Percentiles rank a stretch among this genome's conserved stretches.
Evolutionary conservation across 148 eudicot genomes (phyloP).

Genomic region (Persicaria tinctoria): DNA sequence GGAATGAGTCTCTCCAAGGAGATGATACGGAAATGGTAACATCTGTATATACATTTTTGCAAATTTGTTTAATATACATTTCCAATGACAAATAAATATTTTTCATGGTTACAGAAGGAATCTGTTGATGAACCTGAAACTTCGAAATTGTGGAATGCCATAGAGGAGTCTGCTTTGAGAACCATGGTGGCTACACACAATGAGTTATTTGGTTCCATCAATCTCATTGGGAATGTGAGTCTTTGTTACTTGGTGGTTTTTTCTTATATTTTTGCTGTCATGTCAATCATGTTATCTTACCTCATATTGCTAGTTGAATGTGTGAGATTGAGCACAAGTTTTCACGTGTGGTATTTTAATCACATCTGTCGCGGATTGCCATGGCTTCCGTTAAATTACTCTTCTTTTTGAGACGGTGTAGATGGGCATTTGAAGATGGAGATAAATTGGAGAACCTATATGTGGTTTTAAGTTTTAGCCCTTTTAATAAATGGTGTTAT

Average conservation of each 20-base stretch:
- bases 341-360: not conserved
- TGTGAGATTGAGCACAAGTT: not conserved
- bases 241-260: not conserved
- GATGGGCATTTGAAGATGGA: not conserved
- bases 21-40: slow-evolving; percentile 40
- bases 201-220: slow-evolving; percentile 66
- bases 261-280: not conserved
- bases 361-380: not conserved
- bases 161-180: slow-evolving; percentile 50
- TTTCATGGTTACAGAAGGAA: slow-evolving; percentile 27
- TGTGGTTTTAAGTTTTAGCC: not conserved
- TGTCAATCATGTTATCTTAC: not conserved
- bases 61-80: not conserved
- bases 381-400: not conserved
- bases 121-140: slow-evolving; percentile 34
- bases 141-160: slow-evolving; percentile 44
- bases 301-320: not conserved
- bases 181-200: slow-evolving; percentile 54
- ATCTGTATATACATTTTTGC: not conserved
- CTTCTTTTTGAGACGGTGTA: not conserved
- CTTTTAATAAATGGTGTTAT: not conserved
- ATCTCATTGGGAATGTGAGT: slow-evolving; percentile 56
- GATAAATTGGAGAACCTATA: not conserved
- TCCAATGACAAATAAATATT: not conserved
- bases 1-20: slow-evolving; percentile 68